Conservation (phyloP, 306 rosid genomes). For the Vigna trinervia region DNA sequence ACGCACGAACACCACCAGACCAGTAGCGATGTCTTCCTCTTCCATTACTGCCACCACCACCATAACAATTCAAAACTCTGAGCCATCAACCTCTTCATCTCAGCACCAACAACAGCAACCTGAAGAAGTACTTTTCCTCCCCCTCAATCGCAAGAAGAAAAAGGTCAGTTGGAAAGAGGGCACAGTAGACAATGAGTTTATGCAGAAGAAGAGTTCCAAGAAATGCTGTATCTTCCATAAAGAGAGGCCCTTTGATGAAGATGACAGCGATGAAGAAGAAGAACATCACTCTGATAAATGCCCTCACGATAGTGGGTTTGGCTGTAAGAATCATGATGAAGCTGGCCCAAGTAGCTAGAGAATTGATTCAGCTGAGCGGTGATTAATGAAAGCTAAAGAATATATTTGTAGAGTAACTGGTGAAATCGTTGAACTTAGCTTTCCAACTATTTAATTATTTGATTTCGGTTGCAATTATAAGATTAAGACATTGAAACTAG, state of each 20-base stretch:
- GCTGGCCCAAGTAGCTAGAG: slow-evolving; percentile 55
- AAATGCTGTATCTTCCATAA: slow-evolving; percentile 97
- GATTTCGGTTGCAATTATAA: slow-evolving; percentile 17
- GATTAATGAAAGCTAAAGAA: slow-evolving; percentile 13
- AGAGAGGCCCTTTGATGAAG: slow-evolving; percentile 72
- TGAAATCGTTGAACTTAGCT: not conserved
- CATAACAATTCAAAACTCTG: slow-evolving; percentile 56
- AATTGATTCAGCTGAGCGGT: slow-evolving; percentile 13
- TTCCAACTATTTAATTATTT: slow-evolving; percentile 3
- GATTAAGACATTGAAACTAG: not conserved
- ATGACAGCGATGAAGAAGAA: slow-evolving; percentile 81
- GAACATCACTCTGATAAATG: slow-evolving; percentile 46
- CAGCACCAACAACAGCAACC: slow-evolving; percentile 55
- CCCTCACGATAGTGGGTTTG: slow-evolving; percentile 49
- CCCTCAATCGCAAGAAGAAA: slow-evolving; percentile 88
- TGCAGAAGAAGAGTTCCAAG: slow-evolving; percentile 97
- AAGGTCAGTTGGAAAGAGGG: slow-evolving; percentile 93
- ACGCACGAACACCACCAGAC: slow-evolving; percentile 27
- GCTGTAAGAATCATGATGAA: slow-evolving; percentile 55
- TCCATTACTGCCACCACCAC: slow-evolving; percentile 51
- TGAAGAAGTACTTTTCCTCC: slow-evolving; percentile 68
- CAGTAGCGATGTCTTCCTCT: slow-evolving; percentile 38
- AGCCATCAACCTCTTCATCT: slow-evolving; percentile 54
- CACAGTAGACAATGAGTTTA: slow-evolving; percentile 91
- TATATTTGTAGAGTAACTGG: slow-evolving; percentile 26